These are phyloP conservation scores for Tillandsia leiboldiana DNA, from an alignment of 176 grass and related monocot genomes.

Conservation along the genomic window DNA sequence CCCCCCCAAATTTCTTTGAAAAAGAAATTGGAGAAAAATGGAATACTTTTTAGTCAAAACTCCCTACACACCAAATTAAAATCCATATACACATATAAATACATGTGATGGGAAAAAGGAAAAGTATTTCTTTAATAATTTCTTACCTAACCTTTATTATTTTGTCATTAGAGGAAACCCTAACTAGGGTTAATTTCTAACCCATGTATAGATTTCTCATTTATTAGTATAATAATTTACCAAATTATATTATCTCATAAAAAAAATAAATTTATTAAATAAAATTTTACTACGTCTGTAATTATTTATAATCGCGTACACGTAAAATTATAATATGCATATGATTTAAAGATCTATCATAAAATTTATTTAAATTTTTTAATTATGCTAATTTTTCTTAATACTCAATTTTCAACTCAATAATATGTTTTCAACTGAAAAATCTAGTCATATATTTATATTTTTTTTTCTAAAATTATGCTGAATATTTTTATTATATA, in stretches of 20 bases:
- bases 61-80: conserved; percentile 1
- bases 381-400: too few relatives aligned
- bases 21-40: not conserved
- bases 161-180: conserved; percentile 1
- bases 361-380: too few relatives aligned
- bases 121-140: conserved; percentile 13
- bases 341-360: too few relatives aligned
- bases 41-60: conserved; percentile 20
- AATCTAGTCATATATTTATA: too few relatives aligned
- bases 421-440: too few relatives aligned
- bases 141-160: conserved; percentile 14
- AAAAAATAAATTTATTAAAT: not conserved
- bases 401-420: too few relatives aligned
- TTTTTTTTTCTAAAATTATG: too few relatives aligned
- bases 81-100: conserved; percentile 18
- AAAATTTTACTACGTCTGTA: not conserved
- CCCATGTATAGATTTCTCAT: not conserved
- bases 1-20: conserved; percentile 1
- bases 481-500: too few relatives aligned
- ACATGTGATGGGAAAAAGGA: conserved; percentile 1
- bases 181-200: conserved; percentile 7
- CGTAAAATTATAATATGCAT: not conserved
- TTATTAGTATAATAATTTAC: not conserved
- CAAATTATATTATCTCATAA: not conserved
- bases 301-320: not conserved